A percentile compares a stretch with the other conserved stretches of the same genome.
Conservation (phyloP, 2,329 filamentous ascomycete genomes). For the Aspergillus caelatus region DNA sequence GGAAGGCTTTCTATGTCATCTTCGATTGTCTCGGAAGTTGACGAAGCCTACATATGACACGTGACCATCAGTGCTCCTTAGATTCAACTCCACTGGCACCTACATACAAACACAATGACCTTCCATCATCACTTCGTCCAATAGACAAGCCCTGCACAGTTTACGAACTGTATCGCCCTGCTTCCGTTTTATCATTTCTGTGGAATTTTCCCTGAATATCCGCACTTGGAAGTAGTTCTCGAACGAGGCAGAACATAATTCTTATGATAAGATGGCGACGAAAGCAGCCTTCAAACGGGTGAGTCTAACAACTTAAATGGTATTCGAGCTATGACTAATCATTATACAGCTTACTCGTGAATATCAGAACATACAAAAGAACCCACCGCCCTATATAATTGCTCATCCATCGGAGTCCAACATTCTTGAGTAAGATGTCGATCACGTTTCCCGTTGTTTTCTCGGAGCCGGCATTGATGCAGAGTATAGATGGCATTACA, state of each 20-base stretch:
- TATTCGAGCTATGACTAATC: slow-evolving; percentile 13
- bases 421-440: slow-evolving; percentile 78
- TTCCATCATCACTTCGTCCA: not conserved
- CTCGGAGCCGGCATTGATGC: not conserved
- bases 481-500: slow-evolving; percentile 77
- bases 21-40: slow-evolving; percentile 19
- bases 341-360: slow-evolving; percentile 59
- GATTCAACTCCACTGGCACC: slow-evolving; percentile 4
- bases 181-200: not conserved
- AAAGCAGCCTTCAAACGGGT: slow-evolving; percentile 74
- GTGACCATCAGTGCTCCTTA: slow-evolving; percentile 20
- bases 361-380: slow-evolving; percentile 67
- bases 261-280: slow-evolving; percentile 61
- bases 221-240: not conserved
- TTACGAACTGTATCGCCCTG: not conserved
- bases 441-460: not conserved
- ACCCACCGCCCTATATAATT: slow-evolving; percentile 84
- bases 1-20: slow-evolving; percentile 19
- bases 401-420: slow-evolving; percentile 89
- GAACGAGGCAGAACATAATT: not conserved
- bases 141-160: not conserved
- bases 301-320: slow-evolving; percentile 32
- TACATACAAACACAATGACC: slow-evolving; percentile 7
- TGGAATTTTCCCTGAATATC: not conserved
- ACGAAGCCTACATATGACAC: slow-evolving; percentile 24